Conservation (phyloP, 345 rosid species). For the Bretschneidera sinensis region DNA sequence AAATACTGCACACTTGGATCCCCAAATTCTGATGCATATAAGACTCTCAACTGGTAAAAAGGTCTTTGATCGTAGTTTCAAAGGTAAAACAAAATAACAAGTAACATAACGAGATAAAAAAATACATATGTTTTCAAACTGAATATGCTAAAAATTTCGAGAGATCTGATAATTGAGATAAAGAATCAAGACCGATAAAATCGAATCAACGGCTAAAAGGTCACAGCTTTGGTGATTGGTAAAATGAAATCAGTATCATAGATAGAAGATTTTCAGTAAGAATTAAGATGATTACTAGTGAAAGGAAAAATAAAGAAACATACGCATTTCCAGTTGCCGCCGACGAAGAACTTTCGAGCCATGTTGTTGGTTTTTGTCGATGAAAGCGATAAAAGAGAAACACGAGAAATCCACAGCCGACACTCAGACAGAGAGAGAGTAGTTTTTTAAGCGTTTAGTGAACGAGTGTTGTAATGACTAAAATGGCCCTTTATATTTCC, state of each 20-base stretch:
- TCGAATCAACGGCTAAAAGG: background rate
- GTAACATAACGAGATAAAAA: no score
- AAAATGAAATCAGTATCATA: background rate
- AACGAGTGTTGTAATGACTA: no score
- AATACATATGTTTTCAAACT: no score
- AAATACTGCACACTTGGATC: background rate
- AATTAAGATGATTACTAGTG: no score
- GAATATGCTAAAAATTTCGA: background rate
- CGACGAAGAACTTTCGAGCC: slow-evolving; percentile 70
- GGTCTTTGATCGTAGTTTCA: no score
- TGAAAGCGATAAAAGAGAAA: slow-evolving; percentile 13
- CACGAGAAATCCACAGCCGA: background rate
- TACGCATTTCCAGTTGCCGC: slow-evolving; percentile 92
- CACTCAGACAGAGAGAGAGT: no score
- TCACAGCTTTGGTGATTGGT: background rate
- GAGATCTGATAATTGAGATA: slow-evolving; percentile 2
- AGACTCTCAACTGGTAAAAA: no score
- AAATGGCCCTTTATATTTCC: no score
- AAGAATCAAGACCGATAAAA: no score
- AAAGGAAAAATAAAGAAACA: slow-evolving; percentile 5
- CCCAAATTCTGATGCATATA: background rate
- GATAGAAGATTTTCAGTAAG: background rate
- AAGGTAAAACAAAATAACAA: no score
- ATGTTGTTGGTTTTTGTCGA: slow-evolving; percentile 20
- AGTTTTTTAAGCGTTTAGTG: no score